These are phyloP conservation scores for Domatiomyces globalis DNA, from an alignment of 2,329 filamentous ascomycete species.

Conservation along the genomic window DNA sequence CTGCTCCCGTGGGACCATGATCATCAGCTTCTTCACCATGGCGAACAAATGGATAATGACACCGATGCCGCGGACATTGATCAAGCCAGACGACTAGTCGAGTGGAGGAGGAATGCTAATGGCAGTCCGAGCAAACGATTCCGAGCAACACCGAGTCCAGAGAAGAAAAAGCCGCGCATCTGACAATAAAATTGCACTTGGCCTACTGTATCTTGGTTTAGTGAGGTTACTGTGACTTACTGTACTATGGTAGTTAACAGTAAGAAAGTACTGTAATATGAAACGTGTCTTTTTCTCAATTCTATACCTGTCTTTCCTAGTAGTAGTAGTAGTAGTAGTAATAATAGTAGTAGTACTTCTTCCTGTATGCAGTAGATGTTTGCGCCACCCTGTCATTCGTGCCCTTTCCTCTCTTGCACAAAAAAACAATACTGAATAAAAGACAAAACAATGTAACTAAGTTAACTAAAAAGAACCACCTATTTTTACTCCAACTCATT, in stretches of 20 bases:
- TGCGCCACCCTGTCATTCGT: not conserved
- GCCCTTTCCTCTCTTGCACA: not conserved
- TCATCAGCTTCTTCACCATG: not conserved
- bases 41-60: too few species aligned
- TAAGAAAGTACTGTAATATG: too few species aligned
- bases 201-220: too few species aligned
- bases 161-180: slow-evolving; percentile 12
- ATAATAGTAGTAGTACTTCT: too few species aligned
- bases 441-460: not conserved
- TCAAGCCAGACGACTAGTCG: slow-evolving; percentile 11
- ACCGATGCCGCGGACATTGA: too few species aligned
- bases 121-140: slow-evolving; percentile 17
- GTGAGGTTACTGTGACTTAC: too few species aligned
- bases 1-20: slow-evolving; percentile 9
- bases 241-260: too few species aligned
- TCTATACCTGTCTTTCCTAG: too few species aligned
- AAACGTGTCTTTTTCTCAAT: not conserved
- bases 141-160: slow-evolving; percentile 15
- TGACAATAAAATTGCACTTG: too few species aligned
- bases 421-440: not conserved
- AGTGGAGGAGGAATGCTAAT: slow-evolving; percentile 6
- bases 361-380: not conserved
- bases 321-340: too few species aligned
- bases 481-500: not conserved
- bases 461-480: not conserved